Evolutionary conservation across 257 asterid genomes (phyloP), one percentile per base, ranked within the genome.

Genomic region (Echites panduratus): DNA sequence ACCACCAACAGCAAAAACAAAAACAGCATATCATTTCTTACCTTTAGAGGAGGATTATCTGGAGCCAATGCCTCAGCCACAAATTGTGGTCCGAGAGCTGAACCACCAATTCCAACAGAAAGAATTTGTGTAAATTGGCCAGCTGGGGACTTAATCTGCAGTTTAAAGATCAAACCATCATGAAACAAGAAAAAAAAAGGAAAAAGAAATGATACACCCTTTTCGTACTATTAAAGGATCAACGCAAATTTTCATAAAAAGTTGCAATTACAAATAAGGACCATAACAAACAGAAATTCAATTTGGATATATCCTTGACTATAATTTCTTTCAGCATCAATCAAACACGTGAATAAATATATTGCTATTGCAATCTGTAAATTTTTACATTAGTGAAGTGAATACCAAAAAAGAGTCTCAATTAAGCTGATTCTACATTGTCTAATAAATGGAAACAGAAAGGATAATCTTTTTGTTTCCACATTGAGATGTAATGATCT

Each of bases 41-140:
- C 99, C 99, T 92, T 95, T 70, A 95, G 94, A 58, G 98, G 98
- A 78, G 99, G 99, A 82, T 95, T 95, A 81, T 95, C 98, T 14
- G 98, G 99, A 69, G 99, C 97, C 89, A 95, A 82, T 41, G 99
- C 99, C 90, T 92, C 98, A 4, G 99, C 98, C 63, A 95, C 99
- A 85, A 95, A 95, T 73, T 95, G 97, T 44, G 99, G 99, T 44
- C 99, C 99, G 4, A 95, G 96, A 75, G 99, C 98, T 44, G 99
- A 95, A 81, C 99, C 99, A 65, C 99, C 99, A 76, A 95, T 92
- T 68, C 98, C 99, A 62, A 95, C 89, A 22, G 97, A 92, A 82
- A 95, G 99, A 68, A 95, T 85, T 82, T 95, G 99, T 0, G 97
- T 92, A 83, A 95, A 95, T 43, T 68, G 77, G 24, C 78, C 75